phyloP scores from a whole-genome alignment of 192 early-diverging fungal genomes.

The Entophlyctis luteolus region DNA sequence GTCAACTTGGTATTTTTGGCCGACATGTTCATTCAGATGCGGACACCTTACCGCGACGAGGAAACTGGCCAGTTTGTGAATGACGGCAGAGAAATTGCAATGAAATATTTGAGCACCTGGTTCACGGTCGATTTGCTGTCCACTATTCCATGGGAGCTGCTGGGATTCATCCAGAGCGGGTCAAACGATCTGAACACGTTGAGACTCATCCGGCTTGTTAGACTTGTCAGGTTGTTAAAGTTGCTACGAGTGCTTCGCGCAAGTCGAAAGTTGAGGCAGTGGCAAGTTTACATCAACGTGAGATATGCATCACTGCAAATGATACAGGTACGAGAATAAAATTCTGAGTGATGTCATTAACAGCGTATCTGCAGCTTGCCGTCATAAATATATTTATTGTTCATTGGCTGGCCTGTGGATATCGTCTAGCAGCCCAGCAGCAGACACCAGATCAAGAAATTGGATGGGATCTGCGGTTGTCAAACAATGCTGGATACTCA shows the following conservation, averaged over 20 bases:
- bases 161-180: constrained; percentile 15
- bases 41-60: constrained; percentile 45
- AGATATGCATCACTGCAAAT: constrained; percentile 43
- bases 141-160: constrained; percentile 44
- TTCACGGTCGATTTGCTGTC: constrained; percentile 46
- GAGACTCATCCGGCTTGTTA: constrained; percentile 39
- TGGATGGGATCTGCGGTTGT: constrained; percentile 43
- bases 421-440: constrained; percentile 35
- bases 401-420: constrained; percentile 53
- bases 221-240: constrained; percentile 46
- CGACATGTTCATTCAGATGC: constrained; percentile 51
- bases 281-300: constrained; percentile 39
- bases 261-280: constrained; percentile 47
- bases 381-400: constrained; percentile 42
- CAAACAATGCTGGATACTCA: background rate
- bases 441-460: constrained; percentile 30
- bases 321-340: constrained; percentile 35
- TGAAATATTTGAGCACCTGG: constrained; percentile 39
- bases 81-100: constrained; percentile 30
- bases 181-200: constrained; percentile 23
- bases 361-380: constrained; percentile 21
- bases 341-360: background rate
- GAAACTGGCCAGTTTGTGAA: constrained; percentile 42
- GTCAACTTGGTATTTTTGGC: constrained; percentile 48
- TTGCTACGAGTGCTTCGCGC: constrained; percentile 48